Evolutionary conservation across 2,329 filamentous ascomycete genomes (phyloP), one percentile per base, ranked within the genome.

Genomic region (Apiospora rasikravindrae): DNA sequence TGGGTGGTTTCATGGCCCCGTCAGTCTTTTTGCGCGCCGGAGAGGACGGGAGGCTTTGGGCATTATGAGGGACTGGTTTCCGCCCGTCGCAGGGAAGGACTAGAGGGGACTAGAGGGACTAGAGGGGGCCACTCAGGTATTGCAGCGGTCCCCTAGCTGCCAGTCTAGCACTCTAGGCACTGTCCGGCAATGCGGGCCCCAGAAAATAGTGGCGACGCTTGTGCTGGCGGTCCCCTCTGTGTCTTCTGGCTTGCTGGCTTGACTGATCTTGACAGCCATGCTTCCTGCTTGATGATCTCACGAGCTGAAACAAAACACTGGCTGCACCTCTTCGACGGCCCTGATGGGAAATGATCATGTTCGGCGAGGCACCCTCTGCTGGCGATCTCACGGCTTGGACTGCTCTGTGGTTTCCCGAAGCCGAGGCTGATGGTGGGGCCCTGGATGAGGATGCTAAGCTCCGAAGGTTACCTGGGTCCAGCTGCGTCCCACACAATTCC

Each of bases 51-150:
- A 22, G 22, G 53, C 53, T 37, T 19, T n/a, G 53, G 53, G 29
- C 53, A 61, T 61, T 61, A 61, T 61, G 53, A 61, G 53, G 53
- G 53, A 33, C 7, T 61, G 53, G n/a, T 61, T 61, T 61, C 53
- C 53, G 49, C n/a, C 49, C 49, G 53, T n/a, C 29, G 29, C 29
- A 61, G 53, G 53, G 16, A 57, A 37, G 53, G 53, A 16, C 26
- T 19, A 37, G 26, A 61, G 53, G 53, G 5, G 33, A 37, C 33
- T n/a, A n/a, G n/a, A n/a, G n/a, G n/a, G n/a, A n/a, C n/a, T n/a
- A n/a, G n/a, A 37, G 33, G 49, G 53, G 53, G n/a, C 53, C 53
- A 61, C 53, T 40, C 24, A 53, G 49, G 24, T 53, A 53, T 53
- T 53, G 49, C 49, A 53, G 49, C 51, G 26, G 26, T 22, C 26